These are phyloP conservation scores for Geotrichum aggregatum DNA, from an alignment of 1,139 yeast species.

Conservation along the genomic window DNA sequence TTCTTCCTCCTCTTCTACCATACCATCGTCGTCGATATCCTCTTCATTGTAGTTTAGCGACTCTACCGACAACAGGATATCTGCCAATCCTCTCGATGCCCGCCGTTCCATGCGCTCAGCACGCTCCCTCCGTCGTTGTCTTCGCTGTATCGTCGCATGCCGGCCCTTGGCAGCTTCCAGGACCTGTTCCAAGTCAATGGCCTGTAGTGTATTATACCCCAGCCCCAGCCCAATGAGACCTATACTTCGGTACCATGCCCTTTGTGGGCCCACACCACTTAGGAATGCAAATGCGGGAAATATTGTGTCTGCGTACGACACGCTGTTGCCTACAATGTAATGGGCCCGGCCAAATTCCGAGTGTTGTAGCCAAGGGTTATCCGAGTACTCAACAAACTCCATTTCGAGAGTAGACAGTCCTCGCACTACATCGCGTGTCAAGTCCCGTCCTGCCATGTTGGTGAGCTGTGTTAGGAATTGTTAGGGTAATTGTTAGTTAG, in stretches of 20 bases:
- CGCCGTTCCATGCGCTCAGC: constrained; percentile 13
- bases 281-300: constrained; percentile 40
- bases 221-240: constrained; percentile 39
- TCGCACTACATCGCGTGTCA: constrained; percentile 35
- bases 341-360: constrained; percentile 22
- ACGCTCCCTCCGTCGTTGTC: constrained; percentile 15
- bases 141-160: constrained; percentile 11
- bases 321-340: constrained; percentile 29
- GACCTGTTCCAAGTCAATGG: constrained; percentile 16
- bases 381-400: constrained; percentile 36
- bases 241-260: constrained; percentile 28
- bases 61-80: constrained; percentile 6
- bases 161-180: constrained; percentile 4
- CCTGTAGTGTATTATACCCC: constrained; percentile 32
- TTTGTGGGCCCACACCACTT: constrained; percentile 34
- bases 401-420: constrained; percentile 40
- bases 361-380: constrained; percentile 30
- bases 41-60: constrained; percentile 3
- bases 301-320: constrained; percentile 40
- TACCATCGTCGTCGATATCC: constrained; percentile 19
- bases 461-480: no score
- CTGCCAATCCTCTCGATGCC: constrained; percentile 11
- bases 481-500: no score
- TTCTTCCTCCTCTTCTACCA: constrained; percentile 3
- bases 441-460: constrained; percentile 25